phyloP scores from a whole-genome alignment of 2,329 filamentous ascomycete species.

The Sporothrix pseudoabietina region DNA sequence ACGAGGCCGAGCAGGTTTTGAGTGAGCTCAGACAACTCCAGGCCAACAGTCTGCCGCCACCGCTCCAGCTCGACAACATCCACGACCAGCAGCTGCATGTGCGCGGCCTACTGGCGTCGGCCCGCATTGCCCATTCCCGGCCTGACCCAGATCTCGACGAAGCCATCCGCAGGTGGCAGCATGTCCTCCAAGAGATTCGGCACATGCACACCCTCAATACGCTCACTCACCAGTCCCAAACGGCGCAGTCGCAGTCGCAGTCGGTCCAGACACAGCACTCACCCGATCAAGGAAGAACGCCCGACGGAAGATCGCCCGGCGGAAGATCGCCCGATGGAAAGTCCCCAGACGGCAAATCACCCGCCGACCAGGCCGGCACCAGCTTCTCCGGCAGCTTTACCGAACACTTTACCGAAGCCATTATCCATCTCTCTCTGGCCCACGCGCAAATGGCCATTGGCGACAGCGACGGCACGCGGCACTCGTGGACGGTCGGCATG shows the following conservation, averaged over 20 bases:
- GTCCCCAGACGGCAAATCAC: too few relatives aligned
- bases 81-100: slow-evolving; percentile 42
- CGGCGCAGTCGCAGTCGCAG: background rate
- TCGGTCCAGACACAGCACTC: background rate
- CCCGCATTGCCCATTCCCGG: slow-evolving; percentile 36
- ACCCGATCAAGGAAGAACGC: too few relatives aligned
- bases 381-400: slow-evolving; percentile 33
- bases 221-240: background rate
- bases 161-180: slow-evolving; percentile 19
- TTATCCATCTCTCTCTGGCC: slow-evolving; percentile 40
- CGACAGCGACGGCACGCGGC: slow-evolving; percentile 20
- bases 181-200: slow-evolving; percentile 32
- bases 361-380: background rate
- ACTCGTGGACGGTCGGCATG: slow-evolving; percentile 35
- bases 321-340: too few relatives aligned
- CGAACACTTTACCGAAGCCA: slow-evolving; percentile 36
- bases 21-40: slow-evolving; percentile 26
- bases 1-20: slow-evolving; percentile 32
- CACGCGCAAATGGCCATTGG: slow-evolving; percentile 39
- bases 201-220: background rate
- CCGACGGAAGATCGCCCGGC: too few relatives aligned
- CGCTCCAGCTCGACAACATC: slow-evolving; percentile 39
- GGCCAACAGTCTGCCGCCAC: slow-evolving; percentile 25
- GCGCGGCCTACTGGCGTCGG: slow-evolving; percentile 38
- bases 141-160: slow-evolving; percentile 13